These are phyloP conservation scores for Castanea crenata DNA, from an alignment of 306 rosid genomes.

Conservation along the genomic window DNA sequence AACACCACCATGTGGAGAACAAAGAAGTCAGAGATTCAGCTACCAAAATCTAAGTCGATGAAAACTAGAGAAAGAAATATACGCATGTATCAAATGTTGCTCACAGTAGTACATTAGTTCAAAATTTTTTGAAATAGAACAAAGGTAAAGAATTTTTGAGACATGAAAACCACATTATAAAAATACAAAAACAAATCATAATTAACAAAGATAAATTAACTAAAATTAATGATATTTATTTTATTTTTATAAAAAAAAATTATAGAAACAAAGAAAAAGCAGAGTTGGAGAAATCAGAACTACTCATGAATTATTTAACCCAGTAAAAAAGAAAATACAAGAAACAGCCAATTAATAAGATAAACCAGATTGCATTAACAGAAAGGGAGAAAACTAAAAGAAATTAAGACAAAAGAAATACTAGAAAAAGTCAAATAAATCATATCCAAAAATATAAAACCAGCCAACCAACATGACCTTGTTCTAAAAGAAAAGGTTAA, in stretches of 20 bases:
- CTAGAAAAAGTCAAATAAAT: not conserved
- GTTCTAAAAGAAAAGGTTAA: slow-evolving; percentile 21
- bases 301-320: not conserved
- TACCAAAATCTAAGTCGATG: slow-evolving; percentile 7
- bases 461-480: slow-evolving; percentile 12
- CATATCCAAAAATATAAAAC: not conserved
- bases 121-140: not conserved
- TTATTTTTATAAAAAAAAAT: not conserved
- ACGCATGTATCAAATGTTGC: not conserved
- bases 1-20: not conserved
- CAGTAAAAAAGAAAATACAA: too few relatives aligned
- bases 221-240: not conserved
- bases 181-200: not conserved
- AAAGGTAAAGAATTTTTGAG: not conserved
- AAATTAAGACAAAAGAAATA: not conserved
- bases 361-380: too few relatives aligned
- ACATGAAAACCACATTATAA: not conserved
- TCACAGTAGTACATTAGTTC: not conserved
- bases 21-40: slow-evolving; percentile 18
- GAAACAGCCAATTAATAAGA: too few relatives aligned
- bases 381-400: not conserved
- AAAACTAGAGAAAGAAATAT: not conserved
- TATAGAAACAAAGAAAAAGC: not conserved
- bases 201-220: not conserved
- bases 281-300: not conserved